A percentile compares a stretch with the other conserved stretches of the same genome.
phyloP scores from a whole-genome alignment of 257 asterid species.

The Scutellaria galericulata region DNA sequence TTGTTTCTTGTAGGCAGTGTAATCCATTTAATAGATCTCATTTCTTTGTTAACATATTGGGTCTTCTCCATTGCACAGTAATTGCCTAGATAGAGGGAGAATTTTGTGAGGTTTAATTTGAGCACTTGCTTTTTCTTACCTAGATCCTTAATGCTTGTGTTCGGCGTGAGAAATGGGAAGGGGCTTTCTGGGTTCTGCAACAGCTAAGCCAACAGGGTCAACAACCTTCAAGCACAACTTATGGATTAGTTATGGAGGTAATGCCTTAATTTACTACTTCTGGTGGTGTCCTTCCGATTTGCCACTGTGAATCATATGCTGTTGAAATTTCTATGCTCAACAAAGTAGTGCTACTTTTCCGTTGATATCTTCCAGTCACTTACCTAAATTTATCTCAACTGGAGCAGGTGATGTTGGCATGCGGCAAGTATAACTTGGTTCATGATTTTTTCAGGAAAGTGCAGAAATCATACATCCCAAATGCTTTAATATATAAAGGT shows the following conservation, averaged over 20 bases:
- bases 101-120: constrained; percentile 23
- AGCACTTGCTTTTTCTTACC: constrained; percentile 24
- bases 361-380: constrained; percentile 2
- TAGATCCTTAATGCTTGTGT: constrained; percentile 95
- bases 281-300: neutral
- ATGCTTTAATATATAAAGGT: constrained; percentile 93
- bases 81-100: neutral
- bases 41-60: constrained; percentile 17
- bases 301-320: neutral
- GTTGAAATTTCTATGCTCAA: neutral
- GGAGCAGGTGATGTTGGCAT: constrained; percentile 85
- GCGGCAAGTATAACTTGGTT: constrained; percentile 83
- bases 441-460: constrained; percentile 90
- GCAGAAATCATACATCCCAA: constrained; percentile 74
- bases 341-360: neutral
- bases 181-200: constrained; percentile 98
- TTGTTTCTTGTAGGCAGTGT: constrained; percentile 23
- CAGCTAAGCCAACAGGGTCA: constrained; percentile 65
- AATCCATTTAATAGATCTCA: constrained; percentile 11
- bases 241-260: constrained; percentile 98
- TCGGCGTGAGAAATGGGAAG: constrained; percentile 86
- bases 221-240: constrained; percentile 76
- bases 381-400: constrained; percentile 29
- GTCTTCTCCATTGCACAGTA: neutral
- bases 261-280: constrained; percentile 9